Conservation (phyloP, 2,329 filamentous ascomycete species). For the Penicillium sp. region DNA sequence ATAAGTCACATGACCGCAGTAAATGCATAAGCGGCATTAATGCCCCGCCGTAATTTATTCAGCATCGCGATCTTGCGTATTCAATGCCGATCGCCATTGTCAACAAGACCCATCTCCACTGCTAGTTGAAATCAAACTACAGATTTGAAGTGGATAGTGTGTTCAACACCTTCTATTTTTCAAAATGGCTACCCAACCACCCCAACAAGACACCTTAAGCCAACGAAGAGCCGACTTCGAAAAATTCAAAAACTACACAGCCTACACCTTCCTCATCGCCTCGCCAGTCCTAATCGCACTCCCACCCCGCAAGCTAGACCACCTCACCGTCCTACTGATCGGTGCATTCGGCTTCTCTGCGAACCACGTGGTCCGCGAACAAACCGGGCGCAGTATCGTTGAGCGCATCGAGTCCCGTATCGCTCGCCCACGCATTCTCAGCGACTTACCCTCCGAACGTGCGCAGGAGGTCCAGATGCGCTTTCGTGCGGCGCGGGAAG, state of each 20-base stretch:
- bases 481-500: conserved; percentile 30
- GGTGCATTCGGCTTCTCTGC: conserved; percentile 42
- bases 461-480: conserved; percentile 35
- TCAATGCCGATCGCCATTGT: not conserved
- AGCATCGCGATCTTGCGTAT: not conserved
- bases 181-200: conserved; percentile 15
- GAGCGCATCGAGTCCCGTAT: conserved; percentile 32
- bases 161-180: not conserved
- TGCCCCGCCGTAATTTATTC: not conserved
- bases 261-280: conserved; percentile 38
- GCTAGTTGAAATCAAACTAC: not conserved
- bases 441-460: conserved; percentile 33
- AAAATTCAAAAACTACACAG: conserved; percentile 42
- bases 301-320: conserved; percentile 41
- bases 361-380: conserved; percentile 40
- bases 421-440: conserved; percentile 15
- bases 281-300: conserved; percentile 34
- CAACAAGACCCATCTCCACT: not conserved
- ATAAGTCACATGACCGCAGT: not conserved
- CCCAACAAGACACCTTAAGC: conserved; percentile 7
- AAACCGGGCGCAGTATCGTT: conserved; percentile 35
- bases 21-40: not conserved
- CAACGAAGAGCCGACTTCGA: conserved; percentile 38
- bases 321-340: conserved; percentile 38
- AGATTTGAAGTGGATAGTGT: not conserved